These are phyloP conservation scores for Ilyonectria robusta DNA, from an alignment of 2,329 filamentous ascomycete genomes.

Conservation along the genomic window DNA sequence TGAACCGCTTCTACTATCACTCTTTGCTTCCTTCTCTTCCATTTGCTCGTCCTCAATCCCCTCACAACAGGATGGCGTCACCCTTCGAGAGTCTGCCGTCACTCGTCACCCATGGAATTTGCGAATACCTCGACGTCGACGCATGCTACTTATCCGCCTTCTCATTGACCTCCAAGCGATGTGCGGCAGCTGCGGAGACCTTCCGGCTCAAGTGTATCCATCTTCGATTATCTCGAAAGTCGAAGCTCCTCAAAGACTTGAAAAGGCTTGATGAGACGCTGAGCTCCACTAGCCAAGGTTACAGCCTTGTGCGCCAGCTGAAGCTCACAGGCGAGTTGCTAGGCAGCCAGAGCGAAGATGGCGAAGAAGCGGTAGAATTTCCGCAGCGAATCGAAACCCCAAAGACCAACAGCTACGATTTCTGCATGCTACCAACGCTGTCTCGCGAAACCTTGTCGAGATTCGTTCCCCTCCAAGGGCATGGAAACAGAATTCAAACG, in stretches of 20 bases:
- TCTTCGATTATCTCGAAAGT: background rate
- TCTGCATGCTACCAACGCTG: too few relatives aligned
- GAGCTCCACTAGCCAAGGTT: too few relatives aligned
- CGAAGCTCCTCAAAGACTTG: background rate
- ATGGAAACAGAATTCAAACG: too few relatives aligned
- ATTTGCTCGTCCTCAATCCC: too few relatives aligned
- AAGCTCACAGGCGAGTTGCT: background rate
- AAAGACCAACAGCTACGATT: background rate
- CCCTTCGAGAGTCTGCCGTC: background rate
- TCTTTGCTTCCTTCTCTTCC: too few relatives aligned
- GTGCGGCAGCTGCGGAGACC: background rate
- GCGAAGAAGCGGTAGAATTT: too few relatives aligned
- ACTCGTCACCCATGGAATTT: background rate
- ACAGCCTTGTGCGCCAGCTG: slow-evolving; percentile 2
- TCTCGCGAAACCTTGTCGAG: background rate
- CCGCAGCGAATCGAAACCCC: too few relatives aligned
- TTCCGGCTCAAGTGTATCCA: slow-evolving; percentile 6
- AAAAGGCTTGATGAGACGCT: too few relatives aligned
- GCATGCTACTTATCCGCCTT: background rate
- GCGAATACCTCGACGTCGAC: background rate
- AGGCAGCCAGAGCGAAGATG: background rate
- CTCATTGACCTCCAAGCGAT: background rate
- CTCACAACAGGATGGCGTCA: background rate
- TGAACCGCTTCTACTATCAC: too few relatives aligned
- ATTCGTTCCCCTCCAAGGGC: background rate